Evolutionary conservation across 1,284 basidiomycete species (phyloP), one percentile per base, ranked within the genome.

Genomic region (Ceratobasidium theobromae): DNA sequence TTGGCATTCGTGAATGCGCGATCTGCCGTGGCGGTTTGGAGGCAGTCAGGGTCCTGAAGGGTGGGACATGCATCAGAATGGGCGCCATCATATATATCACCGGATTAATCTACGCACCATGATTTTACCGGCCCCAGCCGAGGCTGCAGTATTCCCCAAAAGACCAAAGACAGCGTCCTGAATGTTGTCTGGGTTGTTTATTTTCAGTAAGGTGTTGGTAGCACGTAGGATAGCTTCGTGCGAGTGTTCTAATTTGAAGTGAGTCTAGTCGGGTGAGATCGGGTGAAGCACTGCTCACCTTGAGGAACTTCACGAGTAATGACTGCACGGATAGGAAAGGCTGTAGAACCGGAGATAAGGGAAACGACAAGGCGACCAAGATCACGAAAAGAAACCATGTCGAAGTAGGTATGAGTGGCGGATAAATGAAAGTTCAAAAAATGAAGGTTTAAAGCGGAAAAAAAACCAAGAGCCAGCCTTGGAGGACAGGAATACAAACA

Each of bases 1-100:
- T 88, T 88, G 41, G 86, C 85, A 71, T 88, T 88, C 28, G 85
- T 86, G 78, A 88, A 88, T 0, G 86, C 86, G 25, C 64, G 68
- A 51, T 70, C 67, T 16, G 67, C 68, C 12, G 67, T 69, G 38
- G 69, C 70, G 76, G 85, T 83, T 73, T 88, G 86, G 35, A 88
- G 79, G 74, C 87, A 89, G 67, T 82, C 82, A 18, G 81, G 74
- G 72, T 87, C 81, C 83, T 85, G 28, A 40, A 38, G 25, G 14
- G 14, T 16, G 38, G 25, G 8, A 27, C 3, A n/a, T 12, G 16
- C 12, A 28, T 14, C 43, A 40, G 9, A 62, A 28, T 33, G 18
- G 23, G 28, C 8, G 16, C 11, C 28, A 14, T 14, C 4, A 32
- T 25, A 30, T 32, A 2, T 8, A 23, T 25, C 11, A 33, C 16